A percentile compares a stretch with the other conserved stretches of the same genome.
These are phyloP conservation scores for Phytophthora boehmeriae DNA, from an alignment of 352 stramenopile species.

Conservation along the genomic window DNA sequence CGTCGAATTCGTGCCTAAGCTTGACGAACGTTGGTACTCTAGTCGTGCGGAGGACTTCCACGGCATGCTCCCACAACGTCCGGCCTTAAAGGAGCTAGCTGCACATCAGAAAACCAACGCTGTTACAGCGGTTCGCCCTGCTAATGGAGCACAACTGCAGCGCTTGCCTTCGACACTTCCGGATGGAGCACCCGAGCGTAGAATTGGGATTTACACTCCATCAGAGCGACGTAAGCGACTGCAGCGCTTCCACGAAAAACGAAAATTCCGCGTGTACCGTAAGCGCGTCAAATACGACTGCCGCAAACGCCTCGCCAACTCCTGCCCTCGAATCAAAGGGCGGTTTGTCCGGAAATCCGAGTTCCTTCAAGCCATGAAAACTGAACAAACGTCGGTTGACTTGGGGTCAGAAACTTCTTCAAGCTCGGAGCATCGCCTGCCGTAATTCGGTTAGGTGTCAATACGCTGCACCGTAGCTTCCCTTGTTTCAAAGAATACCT, in stretches of 20 bases:
- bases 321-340: conserved; percentile 72
- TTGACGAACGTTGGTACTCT: conserved; percentile 18
- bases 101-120: neutral
- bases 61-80: conserved; percentile 20
- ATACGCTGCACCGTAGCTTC: neutral
- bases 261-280: conserved; percentile 70
- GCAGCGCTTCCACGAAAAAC: conserved; percentile 74
- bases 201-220: conserved; percentile 71
- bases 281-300: conserved; percentile 81
- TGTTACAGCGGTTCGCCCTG: neutral
- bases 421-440: conserved; percentile 14
- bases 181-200: conserved; percentile 20
- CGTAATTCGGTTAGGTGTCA: neutral
- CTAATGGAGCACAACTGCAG: conserved; percentile 6
- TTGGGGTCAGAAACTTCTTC: conserved; percentile 1
- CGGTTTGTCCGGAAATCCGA: conserved; percentile 60
- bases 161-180: conserved; percentile 3
- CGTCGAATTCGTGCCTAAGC: conserved; percentile 1
- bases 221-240: conserved; percentile 57
- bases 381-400: conserved; percentile 10
- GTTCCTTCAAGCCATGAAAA: conserved; percentile 17
- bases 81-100: conserved; percentile 4
- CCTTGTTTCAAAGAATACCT: neutral
- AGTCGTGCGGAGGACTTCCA: conserved; percentile 19
- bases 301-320: conserved; percentile 70